Base-by-base conservation (phyloP, 108 stramenopile species). In the Tribonema minus region DNA sequence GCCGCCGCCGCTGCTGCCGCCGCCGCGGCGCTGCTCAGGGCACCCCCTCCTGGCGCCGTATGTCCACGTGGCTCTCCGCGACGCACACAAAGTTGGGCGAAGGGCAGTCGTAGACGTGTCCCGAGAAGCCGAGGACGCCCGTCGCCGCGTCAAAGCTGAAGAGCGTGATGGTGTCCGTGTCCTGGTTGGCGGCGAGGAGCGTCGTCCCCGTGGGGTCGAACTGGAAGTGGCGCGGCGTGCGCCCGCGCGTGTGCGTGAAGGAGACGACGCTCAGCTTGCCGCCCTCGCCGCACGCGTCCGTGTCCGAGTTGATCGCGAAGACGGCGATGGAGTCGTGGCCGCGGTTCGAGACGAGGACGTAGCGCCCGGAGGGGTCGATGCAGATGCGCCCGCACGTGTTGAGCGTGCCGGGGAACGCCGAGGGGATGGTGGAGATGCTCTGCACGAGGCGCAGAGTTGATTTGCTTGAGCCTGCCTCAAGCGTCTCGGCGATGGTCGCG, bases 181-280 rank as follows among this genome's bases (percentile, higher is more conserved):
- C 95, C 86, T 96, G 95, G 82, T 96, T 96, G 62, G 95, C 95
- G 20, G 93, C 92, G 54, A 96, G 81, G 15, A 96, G 75, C 68
- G 89, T 93, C 68, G 92, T 90, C 0, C 95, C 95, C 30, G 86
- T 88, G 35, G 89, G 78, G 72, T 96, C 95, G 76, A 94, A 96
- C 58, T 96, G 91, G 78, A 92, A 96, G 85, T 96, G 95, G 6
- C 95, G 87, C 5, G 95, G 95, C 41, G 93, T 94, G 67, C 90
- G 89, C 15, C 95, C 95, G 4, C 91, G 88, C 20, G 95, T 96
- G 88, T 96, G 95, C 82, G 90, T 93, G 85, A 90, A 93, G 64
- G 91, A 91, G 3, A 93, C 92, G 33, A 86, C 76, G 32, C 71
- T 40, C 7, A 96, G 87, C 64, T 89, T 86, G 12, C 95, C 95